Evolutionary conservation across 2,329 filamentous ascomycete species (phyloP), one percentile per base, ranked within the genome.

Genomic region (Talaromyces funiculosus): DNA sequence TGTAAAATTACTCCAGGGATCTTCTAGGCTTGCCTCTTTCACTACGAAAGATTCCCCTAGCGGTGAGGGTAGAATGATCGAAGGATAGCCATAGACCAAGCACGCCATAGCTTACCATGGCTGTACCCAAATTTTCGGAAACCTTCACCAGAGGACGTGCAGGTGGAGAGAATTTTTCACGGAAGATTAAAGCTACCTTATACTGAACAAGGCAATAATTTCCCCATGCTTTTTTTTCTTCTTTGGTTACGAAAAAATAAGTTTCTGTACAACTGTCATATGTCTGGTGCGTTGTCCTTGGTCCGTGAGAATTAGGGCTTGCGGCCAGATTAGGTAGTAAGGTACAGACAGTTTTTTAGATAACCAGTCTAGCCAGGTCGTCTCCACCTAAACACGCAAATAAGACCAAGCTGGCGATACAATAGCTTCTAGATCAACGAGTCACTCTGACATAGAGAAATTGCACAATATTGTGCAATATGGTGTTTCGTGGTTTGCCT

Each of bases 401-500:
- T 2, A 47, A 6, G 24, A n/a, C 10, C 24, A 29, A 4, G 12
- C 12, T n/a, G 14, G n/a, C n/a, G n/a, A n/a, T n/a, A n/a, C n/a
- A n/a, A n/a, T n/a, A n/a, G n/a, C n/a, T n/a, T n/a, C n/a, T n/a
- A n/a, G n/a, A n/a, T 49, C 12, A 35, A 51, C 14, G 47, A 51
- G n/a, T 22, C 29, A 51, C 29, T 51, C 18, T 33, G 33, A 33
- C 47, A 51, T 35, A 22, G 29, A 20, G 4, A 4, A 5, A 51
- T 51, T 51, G 47, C 47, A 51, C 47, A 51, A 51, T 51, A 35
- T 33, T 33, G 29, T 51, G 47, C 29, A 10, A 33, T 51, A 51
- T 49, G 47, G 47, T 51, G 47, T 51, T 35, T 47, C 14, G 54
- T 57, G 54, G 40, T 42, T 31, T 47, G 54, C 29, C 33, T 33